Base-by-base conservation (phyloP, 768 basidiomycete genomes). In the Multifurca ochricompacta region DNA sequence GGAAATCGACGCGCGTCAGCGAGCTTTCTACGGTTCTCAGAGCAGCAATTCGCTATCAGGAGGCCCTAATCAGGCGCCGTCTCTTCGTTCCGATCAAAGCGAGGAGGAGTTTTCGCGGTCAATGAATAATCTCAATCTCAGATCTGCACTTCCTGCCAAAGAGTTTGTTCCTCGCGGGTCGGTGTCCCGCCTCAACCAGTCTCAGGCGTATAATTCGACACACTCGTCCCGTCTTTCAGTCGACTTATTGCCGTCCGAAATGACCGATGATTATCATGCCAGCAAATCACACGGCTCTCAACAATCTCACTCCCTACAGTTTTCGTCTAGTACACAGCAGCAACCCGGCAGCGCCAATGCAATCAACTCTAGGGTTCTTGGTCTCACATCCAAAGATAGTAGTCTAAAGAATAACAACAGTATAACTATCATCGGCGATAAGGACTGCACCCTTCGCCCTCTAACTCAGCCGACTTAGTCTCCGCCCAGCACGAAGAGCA, bases 81-180 rank as follows among this genome's bases (percentile, higher is more conserved):
- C 50, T 23, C 41, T 58, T 21, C 23, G 48, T 23, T 21, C 44
- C 3, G 52, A 48, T 18, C 53, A 56, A 35, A 34, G 11, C 23
- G 53, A 44, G n/a, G 53, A 44, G n/a, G 53, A 47, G 25, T 23
- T 54, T 27, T 43, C 58, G 32, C 53, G 50, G 31, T 28, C 60
- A 11, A 5, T 56, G 54, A 48, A 51, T 28, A 47, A 51, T 34
- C n/a, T 61, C 31, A 53, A 51, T 40, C 51, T 59, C 11, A 34
- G 54, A 39, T 45, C 56, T 28, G 43, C 59, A 13, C 53, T 34
- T 23, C 31, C 44, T 32, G 50, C 48, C 40, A 61, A 61, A 28
- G 60, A 61, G 35, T 61, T 61, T 34, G 54, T 61, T 40, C 60
- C 60, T 37, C 59, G 59, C 27, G 60, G 49, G 4, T 23, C 54